Base-by-base conservation (phyloP, 257 asterid genomes). In the Oldenlandia corymbosa region DNA sequence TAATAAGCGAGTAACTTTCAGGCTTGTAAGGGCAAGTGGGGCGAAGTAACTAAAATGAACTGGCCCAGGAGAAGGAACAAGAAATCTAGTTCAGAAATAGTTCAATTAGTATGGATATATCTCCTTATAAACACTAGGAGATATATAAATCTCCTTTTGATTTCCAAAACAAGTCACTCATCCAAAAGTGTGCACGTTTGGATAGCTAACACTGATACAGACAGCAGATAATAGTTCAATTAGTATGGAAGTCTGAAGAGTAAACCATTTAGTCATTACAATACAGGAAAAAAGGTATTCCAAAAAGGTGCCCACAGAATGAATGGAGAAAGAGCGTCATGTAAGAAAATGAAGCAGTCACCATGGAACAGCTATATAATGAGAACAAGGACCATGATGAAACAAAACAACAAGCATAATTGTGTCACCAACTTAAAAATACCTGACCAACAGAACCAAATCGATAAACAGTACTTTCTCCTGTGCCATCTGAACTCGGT, bases 401-500 rank as follows among this genome's bases (percentile, higher is more conserved):
- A 58, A 36, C 27, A 30, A 37, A 36, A 34, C 16, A 62, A 23
- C 42, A 49, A 23, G 42, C 14, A 34, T 32, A 30, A 16, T 7
- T 41, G 39, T 12, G 24, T 32, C 27, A 14, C 20, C 0, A 43
- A 51, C 34, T 51, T 24, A 31, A 27, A 21, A 30, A 50, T 85
- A 93, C 99, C 97, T 93, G 99, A 58, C 95, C 99, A 79, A 93
- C 97, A 49, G 99, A 90, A 63, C 99, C 97, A 72, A 93, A 90
- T 37, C 99, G 97, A 71, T 93, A 93, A 27, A 93, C 99, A 5
- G 79, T 67, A 74, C 75, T 88, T 82, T 93, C 97, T 20, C 84
- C 90, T 36, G 86, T 70, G 59, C 92, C 92, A 60, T 93, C 97
- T 58, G 99, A 73, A 72, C 74, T 88, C 68, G 99, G 97, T 39